Evolutionary conservation across 768 basidiomycete genomes (phyloP).

Genomic region (Kwoniella sp.): DNA sequence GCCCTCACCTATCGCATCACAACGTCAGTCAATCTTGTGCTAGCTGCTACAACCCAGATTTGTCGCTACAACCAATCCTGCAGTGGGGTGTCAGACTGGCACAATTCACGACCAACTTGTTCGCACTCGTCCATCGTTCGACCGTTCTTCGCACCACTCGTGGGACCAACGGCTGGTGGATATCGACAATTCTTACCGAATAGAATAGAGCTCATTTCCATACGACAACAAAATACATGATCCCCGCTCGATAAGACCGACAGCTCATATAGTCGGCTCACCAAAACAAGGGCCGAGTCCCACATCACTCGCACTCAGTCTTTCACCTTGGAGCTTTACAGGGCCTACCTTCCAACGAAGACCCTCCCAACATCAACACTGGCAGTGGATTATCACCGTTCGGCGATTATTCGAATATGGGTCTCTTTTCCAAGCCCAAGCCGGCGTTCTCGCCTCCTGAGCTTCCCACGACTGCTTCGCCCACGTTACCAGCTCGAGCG

Average conservation of each 20-base stretch:
- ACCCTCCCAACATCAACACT: background rate
- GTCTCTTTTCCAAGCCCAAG: constrained; percentile 29
- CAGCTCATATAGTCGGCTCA: no score
- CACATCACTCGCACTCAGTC: no score
- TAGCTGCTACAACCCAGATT: no score
- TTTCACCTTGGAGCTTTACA: no score
- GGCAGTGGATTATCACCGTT: background rate
- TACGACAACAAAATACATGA: no score
- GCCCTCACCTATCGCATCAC: background rate
- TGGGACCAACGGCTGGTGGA: background rate
- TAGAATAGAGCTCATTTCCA: no score
- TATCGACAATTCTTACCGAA: background rate
- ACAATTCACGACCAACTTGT: background rate
- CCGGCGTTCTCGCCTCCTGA: constrained; percentile 38
- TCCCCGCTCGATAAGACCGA: no score
- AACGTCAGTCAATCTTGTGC: no score
- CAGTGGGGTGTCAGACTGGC: background rate
- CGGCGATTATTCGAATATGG: constrained; percentile 19
- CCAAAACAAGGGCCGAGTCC: no score
- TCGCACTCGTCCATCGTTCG: background rate
- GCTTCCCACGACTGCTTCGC: constrained; percentile 23
- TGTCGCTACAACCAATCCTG: background rate
- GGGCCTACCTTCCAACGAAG: no score
- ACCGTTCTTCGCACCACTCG: background rate
- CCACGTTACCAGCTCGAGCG: constrained; percentile 10